phyloP scores from a whole-genome alignment of 768 basidiomycete genomes.

The Lentinula aciculospora region DNA sequence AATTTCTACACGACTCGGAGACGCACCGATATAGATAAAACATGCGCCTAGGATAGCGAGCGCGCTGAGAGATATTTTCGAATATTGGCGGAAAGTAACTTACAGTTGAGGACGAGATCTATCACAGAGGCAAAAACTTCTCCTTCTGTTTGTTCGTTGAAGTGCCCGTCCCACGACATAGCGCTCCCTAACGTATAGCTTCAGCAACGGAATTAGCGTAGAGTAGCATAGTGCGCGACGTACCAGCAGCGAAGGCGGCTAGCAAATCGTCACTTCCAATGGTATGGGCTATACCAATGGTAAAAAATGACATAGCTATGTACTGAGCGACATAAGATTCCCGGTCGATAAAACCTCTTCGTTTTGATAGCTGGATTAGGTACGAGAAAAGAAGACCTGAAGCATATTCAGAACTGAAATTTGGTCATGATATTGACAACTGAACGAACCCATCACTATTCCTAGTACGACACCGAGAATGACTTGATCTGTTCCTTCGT shows the following conservation, averaged over 20 bases:
- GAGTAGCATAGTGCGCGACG: constrained; percentile 7
- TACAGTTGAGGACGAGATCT: constrained; percentile 77
- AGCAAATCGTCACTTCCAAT: constrained; percentile 86
- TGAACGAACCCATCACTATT: constrained; percentile 36
- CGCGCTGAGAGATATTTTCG: neutral
- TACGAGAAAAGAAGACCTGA: constrained; percentile 63
- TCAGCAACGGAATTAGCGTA: neutral
- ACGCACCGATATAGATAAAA: constrained; percentile 65
- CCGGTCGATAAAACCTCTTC: constrained; percentile 60
- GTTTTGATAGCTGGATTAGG: constrained; percentile 67
- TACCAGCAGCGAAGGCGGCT: constrained; percentile 82
- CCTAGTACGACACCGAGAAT: constrained; percentile 70
- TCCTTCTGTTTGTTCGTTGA: constrained; percentile 75
- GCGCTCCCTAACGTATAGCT: constrained; percentile 57
- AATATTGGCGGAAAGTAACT: neutral
- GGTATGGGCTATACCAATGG: constrained; percentile 72
- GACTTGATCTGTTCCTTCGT: constrained; percentile 65
- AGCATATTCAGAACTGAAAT: neutral
- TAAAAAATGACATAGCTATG: constrained; percentile 66
- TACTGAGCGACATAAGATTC: constrained; percentile 89
- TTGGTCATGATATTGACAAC: neutral
- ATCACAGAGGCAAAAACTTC: constrained; percentile 88
- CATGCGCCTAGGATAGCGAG: constrained; percentile 31
- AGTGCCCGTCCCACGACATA: constrained; percentile 88
- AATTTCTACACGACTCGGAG: neutral